Base-by-base conservation (phyloP, 495 filamentous ascomycete species). In the Trichodelitschia bisporula region DNA sequence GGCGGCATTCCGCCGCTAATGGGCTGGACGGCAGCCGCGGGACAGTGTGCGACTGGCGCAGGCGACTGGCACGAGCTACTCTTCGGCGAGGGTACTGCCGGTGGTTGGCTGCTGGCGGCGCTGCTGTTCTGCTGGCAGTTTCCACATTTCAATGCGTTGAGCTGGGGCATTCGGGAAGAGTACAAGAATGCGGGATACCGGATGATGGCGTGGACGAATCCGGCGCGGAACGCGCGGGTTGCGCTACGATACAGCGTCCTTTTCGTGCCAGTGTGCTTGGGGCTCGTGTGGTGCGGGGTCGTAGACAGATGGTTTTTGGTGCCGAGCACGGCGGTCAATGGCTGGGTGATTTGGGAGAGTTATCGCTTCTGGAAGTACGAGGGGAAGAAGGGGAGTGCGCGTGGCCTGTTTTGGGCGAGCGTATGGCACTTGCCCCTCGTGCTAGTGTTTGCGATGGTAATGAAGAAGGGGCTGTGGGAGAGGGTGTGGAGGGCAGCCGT, bases 51-150 rank as follows among this genome's bases (percentile, higher is more conserved):
- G n/a, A 72, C 70, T 0, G 69, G 66, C 2, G 69, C 63, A 34
- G 64, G 62, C 33, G 63, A 59, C 30, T 23, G 18, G 21, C 58
- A 62, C 15, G 82, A 92, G 34, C 66, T 93, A 18, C 62, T 97
- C 0, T 64, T 75, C 40, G 62, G 66, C 12, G 57, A 70, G 42
- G 54, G 56, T 9, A 74, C 71, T 33, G 53, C 73, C 4, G 86
- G 86, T 2, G 89, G 84, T 1, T 97, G 86, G 86, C 49, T 95
- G 4, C 56, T 92, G 1, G 89, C 77, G 3, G 66, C 62, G 0
- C 53, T 93, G 18, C 56, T 97, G 4, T 89, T 92, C 36, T 77
- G 80, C 1, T 97, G 86, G 86, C 86, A 97, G 48, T 95, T 95
- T 43, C 79, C 86, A 9, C 86, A 97, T 47, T 97, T 97, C 57